Conservation (phyloP, 2,329 filamentous ascomycete genomes). For the Pseudomassariella vexata region DNA sequence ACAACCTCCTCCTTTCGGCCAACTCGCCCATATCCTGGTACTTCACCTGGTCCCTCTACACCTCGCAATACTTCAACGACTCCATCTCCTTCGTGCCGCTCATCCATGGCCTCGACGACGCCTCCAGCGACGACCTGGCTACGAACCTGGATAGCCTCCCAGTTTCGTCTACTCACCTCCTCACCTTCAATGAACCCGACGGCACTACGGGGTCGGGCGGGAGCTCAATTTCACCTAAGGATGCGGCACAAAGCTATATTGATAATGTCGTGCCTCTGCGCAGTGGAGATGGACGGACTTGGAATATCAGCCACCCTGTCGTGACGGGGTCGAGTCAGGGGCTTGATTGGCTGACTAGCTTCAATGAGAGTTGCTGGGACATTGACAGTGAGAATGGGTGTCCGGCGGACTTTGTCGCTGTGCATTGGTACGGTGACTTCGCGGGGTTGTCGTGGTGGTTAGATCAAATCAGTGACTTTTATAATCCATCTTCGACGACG, state of each 20-base stretch:
- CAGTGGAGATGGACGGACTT: constrained; percentile 17
- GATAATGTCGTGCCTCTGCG: constrained; percentile 29
- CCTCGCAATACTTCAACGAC: constrained; percentile 13
- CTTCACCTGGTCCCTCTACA: constrained; percentile 34
- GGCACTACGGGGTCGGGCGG: constrained; percentile 31
- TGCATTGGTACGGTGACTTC: constrained; percentile 35
- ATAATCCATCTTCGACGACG: constrained; percentile 18
- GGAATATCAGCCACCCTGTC: constrained; percentile 34
- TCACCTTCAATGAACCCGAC: constrained; percentile 37
- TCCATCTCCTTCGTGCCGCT: constrained; percentile 30
- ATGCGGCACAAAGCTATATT: constrained; percentile 32
- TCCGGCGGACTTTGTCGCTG: constrained; percentile 32
- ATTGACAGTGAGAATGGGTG: constrained; percentile 28
- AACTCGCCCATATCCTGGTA: constrained; percentile 34
- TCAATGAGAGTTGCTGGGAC: constrained; percentile 33
- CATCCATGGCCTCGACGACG: constrained; percentile 30
- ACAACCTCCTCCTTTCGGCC: constrained; percentile 27
- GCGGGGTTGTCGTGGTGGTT: constrained; percentile 29
- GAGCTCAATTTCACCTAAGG: constrained; percentile 29
- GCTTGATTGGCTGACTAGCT: constrained; percentile 31
- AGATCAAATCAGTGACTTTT: constrained; percentile 27
- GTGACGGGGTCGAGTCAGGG: constrained; percentile 33
- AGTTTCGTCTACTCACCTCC: constrained; percentile 28
- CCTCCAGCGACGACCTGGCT: constrained; percentile 18
- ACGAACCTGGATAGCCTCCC: constrained; percentile 22